Base-by-base conservation (phyloP, 75 land plant genomes). In the Azolla pinnata region DNA sequence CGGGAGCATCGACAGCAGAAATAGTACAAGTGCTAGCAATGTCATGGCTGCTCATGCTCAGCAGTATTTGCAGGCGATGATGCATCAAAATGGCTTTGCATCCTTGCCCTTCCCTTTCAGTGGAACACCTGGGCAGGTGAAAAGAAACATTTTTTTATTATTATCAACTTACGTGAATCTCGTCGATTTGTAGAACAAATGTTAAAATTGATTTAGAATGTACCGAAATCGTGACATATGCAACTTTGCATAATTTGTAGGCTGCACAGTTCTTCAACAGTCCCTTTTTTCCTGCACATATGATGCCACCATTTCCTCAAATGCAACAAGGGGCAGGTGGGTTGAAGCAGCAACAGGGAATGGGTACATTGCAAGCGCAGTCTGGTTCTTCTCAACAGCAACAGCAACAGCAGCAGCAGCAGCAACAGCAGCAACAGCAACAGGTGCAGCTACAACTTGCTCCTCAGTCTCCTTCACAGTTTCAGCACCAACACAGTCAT, bases 31-130 rank as follows among this genome's bases (percentile, higher is more conserved):
- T 7, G n/a, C 49, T 46, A 46, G 14, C 17, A 46, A 46, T 46
- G 49, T 46, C 17, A 46, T 46, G 49, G 69, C 74, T 7, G 68
- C 49, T 30, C 74, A 71, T 21, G 74, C 62, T 29, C 74, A 71
- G 25, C 74, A 71, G 25, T 71, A 48, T 45, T 44, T 57, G 54
- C 73, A 70, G 24, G 73, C 73, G 33, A 33, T 70, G 59, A 62
- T 69, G 66, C 72, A 69, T 47, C 52, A 56, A 12, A 31, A 31
- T 30, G 50, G 42, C 26, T 71, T 71, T 35, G 70, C 74, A 49
- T 71, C 58, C 29, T 32, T 54, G 18, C 49, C 49, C n/a, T 65
- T 56, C 34, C 62, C 74, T 33, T 46, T 46, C 14, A 46, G 21
- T 57, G 73, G 67, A 17, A 34, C 73, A 46, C 54, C 69, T 19